Evolutionary conservation across 2,329 filamentous ascomycete genomes (phyloP), one percentile per base, ranked within the genome.

Genomic region (Graphilbum sp.): DNA sequence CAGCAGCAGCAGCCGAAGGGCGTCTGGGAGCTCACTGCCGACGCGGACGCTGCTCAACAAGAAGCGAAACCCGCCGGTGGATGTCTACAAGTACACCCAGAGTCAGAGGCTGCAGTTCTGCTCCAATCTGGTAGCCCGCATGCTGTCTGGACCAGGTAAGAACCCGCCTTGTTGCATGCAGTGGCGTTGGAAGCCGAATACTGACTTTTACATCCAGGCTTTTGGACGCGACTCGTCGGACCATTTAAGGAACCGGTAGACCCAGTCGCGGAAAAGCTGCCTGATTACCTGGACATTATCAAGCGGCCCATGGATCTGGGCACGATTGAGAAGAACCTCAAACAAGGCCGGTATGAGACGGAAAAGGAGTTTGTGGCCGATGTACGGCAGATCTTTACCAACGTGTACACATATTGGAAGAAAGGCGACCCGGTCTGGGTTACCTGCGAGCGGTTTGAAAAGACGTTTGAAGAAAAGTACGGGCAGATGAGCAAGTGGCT

Each of bases 151-250:
- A 0, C 72, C 73, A 42, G 69, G 69, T 72, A 58, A 5, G 31
- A n/a, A 23, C 12, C 12, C 20, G 5, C n/a, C 15, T 25, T 12
- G 23, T 25, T 25, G 23, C 23, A n/a, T n/a, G n/a, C n/a, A n/a
- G n/a, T n/a, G n/a, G n/a, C n/a, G n/a, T n/a, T n/a, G n/a, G n/a
- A n/a, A n/a, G n/a, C n/a, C n/a, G n/a, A n/a, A n/a, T n/a, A n/a
- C n/a, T n/a, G n/a, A n/a, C n/a, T n/a, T n/a, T n/a, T n/a, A n/a
- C n/a, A n/a, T n/a, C n/a, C n/a, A 74, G 72, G 73, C 7, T 77
- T 73, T 51, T 78, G 73, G 73, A 77, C 73, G 0, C 67, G 72
- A n/a, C 61, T 76, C 0, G 72, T 77, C 3, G 70, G 70, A 0
- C 69, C 71, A 0, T 77, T 78, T 53, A 66, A 64, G 33, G 64